Evolutionary conservation across 116 monocot genomes (phyloP).

Genomic region (Iris pallida): DNA sequence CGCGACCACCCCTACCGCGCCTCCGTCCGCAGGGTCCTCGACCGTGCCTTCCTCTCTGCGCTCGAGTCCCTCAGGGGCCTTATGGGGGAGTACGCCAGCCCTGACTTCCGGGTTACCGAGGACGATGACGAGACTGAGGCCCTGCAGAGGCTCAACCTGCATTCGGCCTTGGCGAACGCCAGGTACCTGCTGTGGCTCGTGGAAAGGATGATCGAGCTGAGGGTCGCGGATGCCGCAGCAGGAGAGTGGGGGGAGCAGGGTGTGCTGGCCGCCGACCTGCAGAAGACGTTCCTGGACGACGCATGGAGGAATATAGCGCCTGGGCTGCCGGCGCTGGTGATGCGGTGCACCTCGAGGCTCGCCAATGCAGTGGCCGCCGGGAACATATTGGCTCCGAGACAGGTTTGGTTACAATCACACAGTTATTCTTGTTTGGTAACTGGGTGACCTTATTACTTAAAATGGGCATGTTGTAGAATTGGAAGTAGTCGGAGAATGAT

Average conservation of each 20-base stretch:
- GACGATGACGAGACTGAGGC: conserved; percentile 89
- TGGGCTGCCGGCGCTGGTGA: conserved; percentile 59
- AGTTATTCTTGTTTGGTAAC: too few species aligned
- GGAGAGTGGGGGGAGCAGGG: conserved; percentile 77
- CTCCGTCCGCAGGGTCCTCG: conserved; percentile 53
- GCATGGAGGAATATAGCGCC: conserved; percentile 79
- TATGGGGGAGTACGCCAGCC: conserved; percentile 74
- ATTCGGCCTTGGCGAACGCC: conserved; percentile 50
- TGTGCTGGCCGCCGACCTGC: conserved; percentile 51
- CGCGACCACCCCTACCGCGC: conserved; percentile 47
- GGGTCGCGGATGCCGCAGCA: conserved; percentile 60
- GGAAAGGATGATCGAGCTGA: conserved; percentile 79
- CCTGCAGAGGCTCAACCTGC: conserved; percentile 72
- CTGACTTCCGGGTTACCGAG: conserved; percentile 65
- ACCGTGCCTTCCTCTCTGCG: conserved; percentile 43
- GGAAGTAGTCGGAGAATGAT: too few species aligned
- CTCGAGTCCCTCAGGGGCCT: conserved; percentile 61
- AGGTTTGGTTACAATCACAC: conserved; percentile 29
- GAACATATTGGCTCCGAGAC: conserved; percentile 43
- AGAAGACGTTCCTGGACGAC: conserved; percentile 80
- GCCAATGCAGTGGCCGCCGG: conserved; percentile 66
- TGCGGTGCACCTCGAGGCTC: conserved; percentile 52
- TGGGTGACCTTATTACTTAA: too few species aligned
- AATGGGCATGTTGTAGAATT: too few species aligned
- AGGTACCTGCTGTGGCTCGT: conserved; percentile 80